Evolutionary conservation across 75 land plant species (phyloP).

Genomic region (Pseudotsuga menziesii): DNA sequence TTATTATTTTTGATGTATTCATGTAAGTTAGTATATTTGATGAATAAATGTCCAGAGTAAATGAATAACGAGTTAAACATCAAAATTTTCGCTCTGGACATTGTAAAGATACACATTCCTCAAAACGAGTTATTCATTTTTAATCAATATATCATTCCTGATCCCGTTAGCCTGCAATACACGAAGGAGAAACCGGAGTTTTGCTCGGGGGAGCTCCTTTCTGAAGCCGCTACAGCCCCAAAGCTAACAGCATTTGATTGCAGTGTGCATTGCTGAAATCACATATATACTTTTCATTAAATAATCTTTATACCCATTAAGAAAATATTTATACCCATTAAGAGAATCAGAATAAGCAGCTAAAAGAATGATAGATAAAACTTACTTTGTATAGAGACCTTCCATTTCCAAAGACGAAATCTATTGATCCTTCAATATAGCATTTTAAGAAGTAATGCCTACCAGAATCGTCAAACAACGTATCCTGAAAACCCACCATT

Average conservation of each 20-base stretch:
- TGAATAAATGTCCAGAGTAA: too few relatives aligned
- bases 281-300: not conserved
- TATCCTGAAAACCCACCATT: constrained; percentile 73
- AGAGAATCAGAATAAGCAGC: too few relatives aligned
- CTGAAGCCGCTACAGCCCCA: constrained; percentile 25
- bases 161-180: constrained; percentile 14
- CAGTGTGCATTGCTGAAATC: constrained; percentile 11
- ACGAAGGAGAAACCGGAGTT: constrained; percentile 27
- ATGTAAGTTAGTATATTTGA: too few relatives aligned
- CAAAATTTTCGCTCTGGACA: too few relatives aligned
- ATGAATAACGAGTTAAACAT: too few relatives aligned
- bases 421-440: constrained; percentile 74
- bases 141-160: constrained; percentile 17
- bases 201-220: not conserved
- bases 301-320: too few relatives aligned
- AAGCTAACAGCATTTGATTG: not conserved
- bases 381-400: constrained; percentile 57
- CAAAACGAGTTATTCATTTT: too few relatives aligned
- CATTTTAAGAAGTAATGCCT: constrained; percentile 72
- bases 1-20: too few relatives aligned
- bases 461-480: constrained; percentile 68
- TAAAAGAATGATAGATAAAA: not conserved
- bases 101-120: too few relatives aligned
- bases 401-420: constrained; percentile 79
- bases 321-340: too few relatives aligned